phyloP scores from a whole-genome alignment of 441 rosid species.

The Jatropha podagrica region DNA sequence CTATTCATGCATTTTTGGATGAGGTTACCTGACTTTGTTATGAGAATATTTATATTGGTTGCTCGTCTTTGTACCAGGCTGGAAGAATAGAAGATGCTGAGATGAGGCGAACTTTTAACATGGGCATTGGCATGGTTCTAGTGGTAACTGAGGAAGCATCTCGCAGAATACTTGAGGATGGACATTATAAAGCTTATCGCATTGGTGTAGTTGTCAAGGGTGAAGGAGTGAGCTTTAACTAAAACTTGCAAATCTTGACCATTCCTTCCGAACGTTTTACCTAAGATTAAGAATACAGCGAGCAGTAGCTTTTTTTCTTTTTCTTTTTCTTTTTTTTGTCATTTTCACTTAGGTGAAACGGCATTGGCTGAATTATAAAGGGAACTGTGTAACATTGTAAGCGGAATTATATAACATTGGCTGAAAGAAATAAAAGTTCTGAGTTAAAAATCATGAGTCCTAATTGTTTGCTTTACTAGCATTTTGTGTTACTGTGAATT shows the following conservation, averaged over 20 bases:
- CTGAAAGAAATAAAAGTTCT: not conserved
- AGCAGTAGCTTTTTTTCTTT: not conserved
- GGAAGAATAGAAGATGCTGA: constrained; percentile 77
- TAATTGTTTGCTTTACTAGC: not conserved
- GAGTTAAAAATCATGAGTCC: not conserved
- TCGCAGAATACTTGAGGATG: constrained; percentile 45
- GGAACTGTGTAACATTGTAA: not conserved
- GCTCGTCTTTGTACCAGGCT: constrained; percentile 34
- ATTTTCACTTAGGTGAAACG: not conserved
- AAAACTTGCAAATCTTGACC: constrained; percentile 3
- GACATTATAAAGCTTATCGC: constrained; percentile 44
- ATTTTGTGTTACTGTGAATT: not conserved
- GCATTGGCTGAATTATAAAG: not conserved
- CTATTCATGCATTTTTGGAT: not conserved
- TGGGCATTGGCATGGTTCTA: constrained; percentile 94
- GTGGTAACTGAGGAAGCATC: constrained; percentile 67
- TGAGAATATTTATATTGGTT: not conserved
- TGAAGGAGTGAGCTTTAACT: constrained; percentile 65
- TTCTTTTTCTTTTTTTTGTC: not conserved
- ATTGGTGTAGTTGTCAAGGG: constrained; percentile 71
- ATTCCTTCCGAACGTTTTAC: not conserved
- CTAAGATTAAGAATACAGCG: not conserved
- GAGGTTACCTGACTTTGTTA: not conserved
- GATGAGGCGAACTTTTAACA: constrained; percentile 89
- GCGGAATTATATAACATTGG: not conserved